A percentile compares a stretch with the other conserved stretches of the same genome.
Conservation (phyloP, 2,329 filamentous ascomycete species). For the Diaporthe vaccinii region DNA sequence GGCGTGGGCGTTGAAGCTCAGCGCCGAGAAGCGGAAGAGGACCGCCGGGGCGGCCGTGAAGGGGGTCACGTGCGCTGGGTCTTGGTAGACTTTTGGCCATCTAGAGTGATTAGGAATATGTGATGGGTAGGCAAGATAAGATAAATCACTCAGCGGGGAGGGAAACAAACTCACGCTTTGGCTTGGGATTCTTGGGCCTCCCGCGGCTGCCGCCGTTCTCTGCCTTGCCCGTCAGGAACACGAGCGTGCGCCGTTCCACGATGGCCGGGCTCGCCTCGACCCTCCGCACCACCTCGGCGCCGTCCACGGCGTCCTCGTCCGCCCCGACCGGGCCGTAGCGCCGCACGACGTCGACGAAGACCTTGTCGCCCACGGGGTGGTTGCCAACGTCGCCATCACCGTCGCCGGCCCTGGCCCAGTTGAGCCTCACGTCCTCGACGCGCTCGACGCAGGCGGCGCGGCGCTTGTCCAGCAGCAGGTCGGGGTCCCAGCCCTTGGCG, state of each 20-base stretch:
- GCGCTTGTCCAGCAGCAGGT: constrained; percentile 56
- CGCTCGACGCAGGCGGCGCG: constrained; percentile 60
- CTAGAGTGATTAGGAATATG: not conserved
- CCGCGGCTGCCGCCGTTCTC: not conserved
- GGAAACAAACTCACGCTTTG: constrained; percentile 5
- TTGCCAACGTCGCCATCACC: constrained; percentile 38
- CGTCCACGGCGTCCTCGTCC: constrained; percentile 41
- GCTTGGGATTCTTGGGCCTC: not conserved
- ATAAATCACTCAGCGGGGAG: not conserved
- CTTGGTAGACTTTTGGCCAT: constrained; percentile 49
- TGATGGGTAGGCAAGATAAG: not conserved
- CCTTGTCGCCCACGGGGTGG: constrained; percentile 54
- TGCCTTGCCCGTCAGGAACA: constrained; percentile 60
- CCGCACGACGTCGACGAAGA: constrained; percentile 66
- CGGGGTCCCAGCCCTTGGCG: constrained; percentile 47
- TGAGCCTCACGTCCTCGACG: constrained; percentile 55
- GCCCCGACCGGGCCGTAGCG: constrained; percentile 53
- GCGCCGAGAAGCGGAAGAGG: constrained; percentile 90
- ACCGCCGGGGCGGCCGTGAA: constrained; percentile 78
- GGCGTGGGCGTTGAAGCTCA: constrained; percentile 91
- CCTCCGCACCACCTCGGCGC: constrained; percentile 8
- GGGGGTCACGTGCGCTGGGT: constrained; percentile 50
- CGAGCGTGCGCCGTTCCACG: constrained; percentile 64
- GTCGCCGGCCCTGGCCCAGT: constrained; percentile 38
- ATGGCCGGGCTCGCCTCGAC: constrained; percentile 49